Evolutionary conservation across 1,139 yeast species (phyloP).

Genomic region (Debaryomyces sp.): DNA sequence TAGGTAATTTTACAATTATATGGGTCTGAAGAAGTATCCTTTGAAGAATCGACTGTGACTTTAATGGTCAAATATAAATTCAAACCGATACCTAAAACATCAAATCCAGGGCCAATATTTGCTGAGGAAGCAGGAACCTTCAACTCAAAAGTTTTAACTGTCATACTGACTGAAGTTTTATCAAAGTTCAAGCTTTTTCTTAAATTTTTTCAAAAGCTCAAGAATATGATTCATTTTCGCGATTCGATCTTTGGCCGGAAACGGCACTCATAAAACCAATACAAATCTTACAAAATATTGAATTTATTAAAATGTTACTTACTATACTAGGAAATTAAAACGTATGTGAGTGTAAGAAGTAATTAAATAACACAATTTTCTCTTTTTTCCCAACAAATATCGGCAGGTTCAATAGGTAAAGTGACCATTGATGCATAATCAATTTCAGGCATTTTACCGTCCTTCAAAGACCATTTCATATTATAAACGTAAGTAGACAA

Average conservation of each 20-base stretch:
- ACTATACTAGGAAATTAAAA: background rate
- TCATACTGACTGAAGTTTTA: constrained; percentile 3
- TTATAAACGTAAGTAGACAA: constrained; percentile 76
- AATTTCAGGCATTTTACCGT: constrained; percentile 65
- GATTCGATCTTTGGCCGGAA: background rate
- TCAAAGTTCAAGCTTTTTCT: background rate
- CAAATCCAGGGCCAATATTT: constrained; percentile 97
- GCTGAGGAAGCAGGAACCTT: constrained; percentile 97
- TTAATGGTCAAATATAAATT: constrained; percentile 69
- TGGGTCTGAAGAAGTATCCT: constrained; percentile 57
- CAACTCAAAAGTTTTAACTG: constrained; percentile 52
- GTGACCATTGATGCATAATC: constrained; percentile 96
- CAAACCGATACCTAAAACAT: constrained; percentile 90
- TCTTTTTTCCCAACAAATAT: constrained; percentile 76
- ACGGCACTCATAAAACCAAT: background rate
- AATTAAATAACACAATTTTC: constrained; percentile 28
- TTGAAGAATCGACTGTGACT: constrained; percentile 61
- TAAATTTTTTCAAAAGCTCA: background rate
- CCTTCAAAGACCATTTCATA: constrained; percentile 74
- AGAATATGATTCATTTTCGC: constrained; percentile 1
- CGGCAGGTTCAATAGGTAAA: constrained; percentile 78
- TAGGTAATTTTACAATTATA: constrained; percentile 72
- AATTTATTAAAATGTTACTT: background rate
- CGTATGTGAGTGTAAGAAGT: background rate
- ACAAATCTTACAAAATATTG: background rate